phyloP scores from a whole-genome alignment of 2,329 filamentous ascomycete species.

The Microsporum ferrugineum region DNA sequence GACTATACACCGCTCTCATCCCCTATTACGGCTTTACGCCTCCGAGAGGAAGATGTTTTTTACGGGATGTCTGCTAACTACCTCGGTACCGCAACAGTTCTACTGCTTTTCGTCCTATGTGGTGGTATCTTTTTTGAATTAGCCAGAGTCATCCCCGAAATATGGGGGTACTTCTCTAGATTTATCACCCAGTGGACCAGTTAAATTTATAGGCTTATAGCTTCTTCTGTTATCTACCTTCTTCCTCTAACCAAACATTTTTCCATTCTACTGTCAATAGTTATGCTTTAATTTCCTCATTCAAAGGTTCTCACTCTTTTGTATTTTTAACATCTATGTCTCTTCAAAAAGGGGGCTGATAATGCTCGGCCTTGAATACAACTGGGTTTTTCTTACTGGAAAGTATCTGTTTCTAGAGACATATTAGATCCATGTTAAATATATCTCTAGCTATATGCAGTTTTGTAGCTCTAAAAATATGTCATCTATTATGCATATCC shows the following conservation, averaged over 20 bases:
- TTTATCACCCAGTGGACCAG: conserved; percentile 14
- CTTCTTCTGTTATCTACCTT: background rate
- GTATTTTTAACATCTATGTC: background rate
- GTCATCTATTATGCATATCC: background rate
- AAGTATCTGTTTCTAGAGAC: background rate
- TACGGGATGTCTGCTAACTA: background rate
- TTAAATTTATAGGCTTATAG: background rate
- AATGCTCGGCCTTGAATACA: background rate
- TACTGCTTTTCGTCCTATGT: conserved; percentile 53
- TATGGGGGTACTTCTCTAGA: conserved; percentile 23
- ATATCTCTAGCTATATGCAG: background rate
- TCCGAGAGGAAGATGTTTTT: too few relatives aligned
- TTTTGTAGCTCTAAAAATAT: background rate
- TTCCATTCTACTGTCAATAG: background rate
- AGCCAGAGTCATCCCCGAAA: conserved; percentile 33
- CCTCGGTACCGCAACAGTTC: conserved; percentile 30
- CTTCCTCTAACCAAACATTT: background rate
- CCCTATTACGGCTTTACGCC: too few relatives aligned
- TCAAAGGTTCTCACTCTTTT: background rate
- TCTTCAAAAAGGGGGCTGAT: background rate
- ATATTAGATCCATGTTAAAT: background rate
- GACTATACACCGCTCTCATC: background rate
- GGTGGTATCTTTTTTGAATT: conserved; percentile 51
- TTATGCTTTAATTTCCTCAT: background rate
- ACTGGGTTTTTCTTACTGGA: too few relatives aligned